Evolutionary conservation across 2,329 filamentous ascomycete species (phyloP), one percentile per base, ranked within the genome.

Genomic region (Diaporthe ilicicola): DNA sequence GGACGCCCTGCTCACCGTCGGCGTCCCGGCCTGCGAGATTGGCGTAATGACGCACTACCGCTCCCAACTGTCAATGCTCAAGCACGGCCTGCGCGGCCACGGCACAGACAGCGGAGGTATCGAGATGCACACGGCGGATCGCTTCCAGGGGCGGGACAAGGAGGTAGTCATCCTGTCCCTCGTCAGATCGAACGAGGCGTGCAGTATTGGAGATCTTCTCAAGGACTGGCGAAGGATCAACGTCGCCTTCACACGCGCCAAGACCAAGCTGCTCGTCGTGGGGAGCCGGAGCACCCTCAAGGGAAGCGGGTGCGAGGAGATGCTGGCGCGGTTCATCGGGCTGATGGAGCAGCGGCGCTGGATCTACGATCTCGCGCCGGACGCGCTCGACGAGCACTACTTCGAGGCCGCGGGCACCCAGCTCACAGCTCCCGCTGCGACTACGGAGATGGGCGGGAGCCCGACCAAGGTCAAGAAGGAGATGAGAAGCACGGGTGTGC

Each of bases 1-100:
- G 22, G 89, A 94, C 72, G 87, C 90, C 0, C 88, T 99, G 3
- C 86, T 98, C 61, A 88, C 89, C 0, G 88, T 90, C 1, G 96
- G 96, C 32, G 88, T 98, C 0, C 84, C 93, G 0, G 87, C 92
- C 0, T 83, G 84, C 0, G 92, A 95, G 66, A 94, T 99, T 70
- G 96, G 96, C 56, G 92, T 99, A 75, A 98, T 99, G 84, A 98
- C 96, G 19, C 94, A 98, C 81, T 99, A 99, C 81, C 93, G 96
- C 71, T 95, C 93, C 7, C 96, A 99, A 80, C 89, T 99, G 1
- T 91, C 94, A 0, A 85, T 97, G 2, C 86, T 99, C 1, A 93
- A 93, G 74, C 90, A 95, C 72, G 87, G 86, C 13, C 88, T 97
- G 42, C 89, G 89, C 39, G 84, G 83, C 51, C 81, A 86, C 75